A percentile compares a stretch with the other conserved stretches of the same genome.
These are phyloP conservation scores for Termitomyces sp. DNA, from an alignment of 768 basidiomycete species.

Conservation along the genomic window DNA sequence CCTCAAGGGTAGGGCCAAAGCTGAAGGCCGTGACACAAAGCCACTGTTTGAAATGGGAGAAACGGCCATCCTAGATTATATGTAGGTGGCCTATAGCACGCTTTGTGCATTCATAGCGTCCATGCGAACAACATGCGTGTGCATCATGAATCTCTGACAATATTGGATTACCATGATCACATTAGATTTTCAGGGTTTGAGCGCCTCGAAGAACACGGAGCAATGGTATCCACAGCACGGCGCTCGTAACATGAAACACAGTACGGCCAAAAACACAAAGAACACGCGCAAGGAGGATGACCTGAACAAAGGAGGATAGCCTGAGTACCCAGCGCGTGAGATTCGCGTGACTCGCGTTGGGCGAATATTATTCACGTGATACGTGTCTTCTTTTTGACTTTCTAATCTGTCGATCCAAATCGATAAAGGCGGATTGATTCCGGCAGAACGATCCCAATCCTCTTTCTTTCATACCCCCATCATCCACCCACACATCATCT, in stretches of 20 bases:
- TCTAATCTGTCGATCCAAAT: slow-evolving; percentile 18
- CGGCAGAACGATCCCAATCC: neutral
- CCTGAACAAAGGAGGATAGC: neutral
- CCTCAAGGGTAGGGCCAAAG: slow-evolving; percentile 9
- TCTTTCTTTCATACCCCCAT: slow-evolving; percentile 15
- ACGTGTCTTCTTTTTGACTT: slow-evolving; percentile 17
- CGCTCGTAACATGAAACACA: neutral
- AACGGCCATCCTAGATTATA: neutral
- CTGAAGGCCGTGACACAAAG: slow-evolving; percentile 6
- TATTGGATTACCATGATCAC: neutral
- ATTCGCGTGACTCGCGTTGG: slow-evolving; percentile 17
- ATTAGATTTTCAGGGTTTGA: neutral
- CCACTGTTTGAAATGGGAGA: neutral
- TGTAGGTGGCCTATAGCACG: slow-evolving; percentile 2
- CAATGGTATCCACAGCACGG: neutral
- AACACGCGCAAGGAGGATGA: neutral
- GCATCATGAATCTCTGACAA: neutral
- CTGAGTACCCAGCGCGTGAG: neutral
- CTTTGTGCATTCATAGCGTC: slow-evolving; percentile 3
- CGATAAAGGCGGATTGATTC: slow-evolving; percentile 19
- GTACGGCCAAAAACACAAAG: neutral
- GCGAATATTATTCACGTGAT: slow-evolving; percentile 10
- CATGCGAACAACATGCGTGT: slow-evolving; percentile 6
- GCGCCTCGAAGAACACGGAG: slow-evolving; percentile 6
- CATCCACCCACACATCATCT: slow-evolving; percentile 3